phyloP scores from a whole-genome alignment of 495 filamentous ascomycete species.

The Trichoderma reesei region DNA sequence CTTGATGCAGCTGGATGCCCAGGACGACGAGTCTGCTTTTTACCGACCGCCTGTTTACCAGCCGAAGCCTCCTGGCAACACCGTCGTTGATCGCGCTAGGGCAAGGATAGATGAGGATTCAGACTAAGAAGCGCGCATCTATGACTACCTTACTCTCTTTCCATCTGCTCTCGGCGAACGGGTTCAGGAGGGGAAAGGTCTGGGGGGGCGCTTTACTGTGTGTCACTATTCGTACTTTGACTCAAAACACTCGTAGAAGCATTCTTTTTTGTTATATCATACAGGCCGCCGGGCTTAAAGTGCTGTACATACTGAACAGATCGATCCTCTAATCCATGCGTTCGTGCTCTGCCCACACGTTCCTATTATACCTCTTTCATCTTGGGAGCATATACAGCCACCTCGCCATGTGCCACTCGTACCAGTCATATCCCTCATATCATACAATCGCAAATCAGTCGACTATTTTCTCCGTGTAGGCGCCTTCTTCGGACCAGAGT shows the following conservation, averaged over 20 bases:
- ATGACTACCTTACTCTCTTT: no score
- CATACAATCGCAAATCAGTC: background rate
- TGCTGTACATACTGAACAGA: constrained; percentile 7
- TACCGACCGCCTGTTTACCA: constrained; percentile 51
- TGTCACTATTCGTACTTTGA: background rate
- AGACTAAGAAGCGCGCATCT: constrained; percentile 23
- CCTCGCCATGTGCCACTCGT: background rate
- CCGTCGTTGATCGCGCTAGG: constrained; percentile 39
- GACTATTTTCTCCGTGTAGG: constrained; percentile 19
- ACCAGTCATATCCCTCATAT: background rate
- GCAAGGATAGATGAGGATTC: constrained; percentile 44
- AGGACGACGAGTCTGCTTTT: constrained; percentile 75
- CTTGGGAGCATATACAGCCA: background rate
- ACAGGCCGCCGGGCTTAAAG: constrained; percentile 3
- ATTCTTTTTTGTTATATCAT: constrained; percentile 8
- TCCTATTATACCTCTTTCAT: background rate
- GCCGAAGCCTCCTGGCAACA: constrained; percentile 36
- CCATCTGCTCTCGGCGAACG: background rate
- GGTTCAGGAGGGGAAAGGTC: background rate
- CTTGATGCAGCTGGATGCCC: constrained; percentile 85
- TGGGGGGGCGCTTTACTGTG: background rate
- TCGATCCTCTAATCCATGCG: constrained; percentile 1
- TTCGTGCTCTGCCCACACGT: background rate
- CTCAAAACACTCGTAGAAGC: background rate
- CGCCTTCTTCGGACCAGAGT: constrained; percentile 15